Percentiles rank a stretch among this genome's conserved stretches.
Evolutionary conservation across 1,139 yeast species (phyloP).

Genomic region (Sugiyamaella japonica): DNA sequence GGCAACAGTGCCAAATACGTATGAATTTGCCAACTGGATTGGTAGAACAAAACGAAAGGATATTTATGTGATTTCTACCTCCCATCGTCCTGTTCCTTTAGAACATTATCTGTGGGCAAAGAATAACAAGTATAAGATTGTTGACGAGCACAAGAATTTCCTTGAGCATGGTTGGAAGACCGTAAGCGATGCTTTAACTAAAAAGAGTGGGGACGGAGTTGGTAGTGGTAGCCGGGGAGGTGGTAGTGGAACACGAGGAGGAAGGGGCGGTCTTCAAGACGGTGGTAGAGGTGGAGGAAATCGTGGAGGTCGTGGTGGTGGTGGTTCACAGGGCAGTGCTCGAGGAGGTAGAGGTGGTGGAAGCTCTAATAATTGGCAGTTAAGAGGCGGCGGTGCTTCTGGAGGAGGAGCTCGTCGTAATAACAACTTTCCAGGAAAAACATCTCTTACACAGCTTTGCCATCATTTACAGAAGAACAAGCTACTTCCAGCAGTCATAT

Average conservation of each 20-base stretch:
- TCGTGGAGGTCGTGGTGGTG: constrained; percentile 42
- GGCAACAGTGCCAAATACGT: constrained; percentile 97
- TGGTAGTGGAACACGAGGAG: constrained; percentile 34
- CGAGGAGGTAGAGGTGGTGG: constrained; percentile 21
- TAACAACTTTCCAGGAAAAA: constrained; percentile 54
- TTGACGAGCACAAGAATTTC: constrained; percentile 72
- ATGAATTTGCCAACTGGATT: constrained; percentile 98
- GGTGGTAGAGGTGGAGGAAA: constrained; percentile 42
- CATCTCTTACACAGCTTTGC: constrained; percentile 52
- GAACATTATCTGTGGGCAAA: constrained; percentile 86
- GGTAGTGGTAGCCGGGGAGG: constrained; percentile 37
- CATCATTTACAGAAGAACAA: constrained; percentile 65
- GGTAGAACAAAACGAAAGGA: constrained; percentile 96
- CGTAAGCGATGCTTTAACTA: constrained; percentile 54
- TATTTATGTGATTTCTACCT: constrained; percentile 92
- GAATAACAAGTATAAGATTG: constrained; percentile 63
- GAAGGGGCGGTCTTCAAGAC: constrained; percentile 33
- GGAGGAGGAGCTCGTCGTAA: constrained; percentile 36
- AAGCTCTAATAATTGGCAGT: background rate
- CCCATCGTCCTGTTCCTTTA: constrained; percentile 93
- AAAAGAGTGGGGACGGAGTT: constrained; percentile 43
- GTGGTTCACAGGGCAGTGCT: constrained; percentile 39
- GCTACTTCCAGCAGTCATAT: constrained; percentile 84
- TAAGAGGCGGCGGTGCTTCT: constrained; percentile 28
- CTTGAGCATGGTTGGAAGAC: constrained; percentile 61